A percentile compares a stretch with the other conserved stretches of the same genome.
These are phyloP conservation scores for Fusarium foetens DNA, from an alignment of 2,329 filamentous ascomycete species.

Conservation along the genomic window DNA sequence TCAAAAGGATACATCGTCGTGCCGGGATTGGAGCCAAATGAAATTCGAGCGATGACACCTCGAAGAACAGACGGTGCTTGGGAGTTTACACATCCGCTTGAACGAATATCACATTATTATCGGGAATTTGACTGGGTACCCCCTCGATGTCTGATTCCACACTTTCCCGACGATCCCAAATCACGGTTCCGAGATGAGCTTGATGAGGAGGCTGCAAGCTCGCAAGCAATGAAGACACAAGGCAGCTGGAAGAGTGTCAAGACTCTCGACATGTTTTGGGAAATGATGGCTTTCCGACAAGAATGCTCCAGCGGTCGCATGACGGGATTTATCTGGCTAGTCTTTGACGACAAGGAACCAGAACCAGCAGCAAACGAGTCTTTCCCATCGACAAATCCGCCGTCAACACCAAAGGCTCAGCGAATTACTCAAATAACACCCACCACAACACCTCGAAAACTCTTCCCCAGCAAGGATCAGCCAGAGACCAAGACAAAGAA, in stretches of 20 bases:
- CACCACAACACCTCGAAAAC: conserved; percentile 48
- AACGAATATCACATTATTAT: conserved; percentile 69
- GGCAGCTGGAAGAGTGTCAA: conserved; percentile 86
- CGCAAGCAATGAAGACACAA: conserved; percentile 61
- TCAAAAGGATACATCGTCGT: conserved; percentile 86
- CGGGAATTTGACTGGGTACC: conserved; percentile 71
- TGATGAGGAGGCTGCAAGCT: conserved; percentile 79
- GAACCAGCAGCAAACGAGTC: conserved; percentile 22
- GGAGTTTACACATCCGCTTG: conserved; percentile 78
- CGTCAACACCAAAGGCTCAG: conserved; percentile 50
- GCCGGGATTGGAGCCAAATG: conserved; percentile 84
- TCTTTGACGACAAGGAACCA: conserved; percentile 71
- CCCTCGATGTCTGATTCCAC: conserved; percentile 85
- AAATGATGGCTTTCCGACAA: conserved; percentile 96
- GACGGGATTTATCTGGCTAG: conserved; percentile 94
- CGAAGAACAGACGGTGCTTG: conserved; percentile 62
- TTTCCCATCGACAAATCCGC: conserved; percentile 41
- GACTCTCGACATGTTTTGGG: conserved; percentile 94
- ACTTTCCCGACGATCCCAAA: conserved; percentile 96
- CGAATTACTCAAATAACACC: conserved; percentile 43
- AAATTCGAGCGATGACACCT: conserved; percentile 83
- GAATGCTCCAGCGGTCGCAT: conserved; percentile 93
- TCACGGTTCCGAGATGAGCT: conserved; percentile 88
- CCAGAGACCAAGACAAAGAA: conserved; percentile 13
- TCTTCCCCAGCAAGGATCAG: conserved; percentile 44